Percentiles rank a stretch among this genome's conserved stretches.
phyloP scores from a whole-genome alignment of 352 stramenopile species.

The Phytophthora megakarya region DNA sequence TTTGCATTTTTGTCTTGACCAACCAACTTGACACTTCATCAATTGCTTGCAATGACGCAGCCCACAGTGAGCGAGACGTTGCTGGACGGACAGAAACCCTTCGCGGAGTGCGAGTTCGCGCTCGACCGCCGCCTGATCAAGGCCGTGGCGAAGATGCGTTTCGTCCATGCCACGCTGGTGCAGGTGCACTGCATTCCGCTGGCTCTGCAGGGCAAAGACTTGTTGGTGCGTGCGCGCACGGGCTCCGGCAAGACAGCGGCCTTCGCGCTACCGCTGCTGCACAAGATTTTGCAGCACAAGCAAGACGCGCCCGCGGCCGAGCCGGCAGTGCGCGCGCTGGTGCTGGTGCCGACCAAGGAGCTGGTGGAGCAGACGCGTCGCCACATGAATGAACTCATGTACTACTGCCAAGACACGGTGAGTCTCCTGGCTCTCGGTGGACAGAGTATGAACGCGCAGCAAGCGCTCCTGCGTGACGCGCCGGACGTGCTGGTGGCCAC shows the following conservation, averaged over 20 bases:
- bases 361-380: conserved; percentile 95
- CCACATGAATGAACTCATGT: conserved; percentile 93
- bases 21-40: conserved; percentile 31
- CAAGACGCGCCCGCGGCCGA: conserved; percentile 48
- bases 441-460: conserved; percentile 89
- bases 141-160: conserved; percentile 92
- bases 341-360: conserved; percentile 98
- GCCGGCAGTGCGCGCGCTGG: conserved; percentile 79
- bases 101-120: conserved; percentile 84
- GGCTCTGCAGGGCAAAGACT: conserved; percentile 92
- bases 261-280: conserved; percentile 92
- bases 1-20: conserved; percentile 22
- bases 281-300: conserved; percentile 92
- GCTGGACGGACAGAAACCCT: conserved; percentile 80
- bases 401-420: conserved; percentile 97
- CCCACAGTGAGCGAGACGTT: conserved; percentile 72
- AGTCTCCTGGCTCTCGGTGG: conserved; percentile 90
- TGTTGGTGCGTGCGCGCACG: conserved; percentile 92
- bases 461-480: conserved; percentile 84
- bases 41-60: conserved; percentile 21
- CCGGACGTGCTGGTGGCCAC: conserved; percentile 95
- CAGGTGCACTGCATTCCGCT: conserved; percentile 95
- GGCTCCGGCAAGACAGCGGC: conserved; percentile 95
- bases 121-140: conserved; percentile 93
- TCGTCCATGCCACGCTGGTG: conserved; percentile 94